A percentile compares a stretch with the other conserved stretches of the same genome.
These are phyloP conservation scores for Diaporthe aspalathi DNA, from an alignment of 2,329 filamentous ascomycete species.

Conservation along the genomic window DNA sequence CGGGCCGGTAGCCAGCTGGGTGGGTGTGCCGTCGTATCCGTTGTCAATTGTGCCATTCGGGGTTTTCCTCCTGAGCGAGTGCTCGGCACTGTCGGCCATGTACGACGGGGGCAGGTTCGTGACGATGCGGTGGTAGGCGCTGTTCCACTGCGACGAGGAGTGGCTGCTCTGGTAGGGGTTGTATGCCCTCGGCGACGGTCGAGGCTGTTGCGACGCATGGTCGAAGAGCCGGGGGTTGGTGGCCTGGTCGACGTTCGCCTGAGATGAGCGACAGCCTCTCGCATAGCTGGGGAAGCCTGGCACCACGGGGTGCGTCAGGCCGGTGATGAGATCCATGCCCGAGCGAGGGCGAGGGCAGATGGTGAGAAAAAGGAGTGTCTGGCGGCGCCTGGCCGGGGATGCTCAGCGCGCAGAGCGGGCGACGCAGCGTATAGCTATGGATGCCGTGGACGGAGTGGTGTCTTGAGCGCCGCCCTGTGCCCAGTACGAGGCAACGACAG, in stretches of 20 bases:
- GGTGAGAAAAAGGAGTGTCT: constrained; percentile 9
- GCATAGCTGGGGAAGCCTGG: constrained; percentile 29
- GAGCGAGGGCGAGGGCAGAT: constrained; percentile 6
- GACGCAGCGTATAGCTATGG: too few species aligned
- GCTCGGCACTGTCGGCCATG: constrained; percentile 63
- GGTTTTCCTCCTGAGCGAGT: constrained; percentile 90
- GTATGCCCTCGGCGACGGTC: constrained; percentile 40
- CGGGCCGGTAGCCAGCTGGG: constrained; percentile 77
- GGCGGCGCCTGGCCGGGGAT: constrained; percentile 7
- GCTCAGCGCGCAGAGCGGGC: neutral
- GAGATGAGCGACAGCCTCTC: constrained; percentile 23
- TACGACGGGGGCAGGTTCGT: constrained; percentile 37
- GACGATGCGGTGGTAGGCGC: constrained; percentile 31
- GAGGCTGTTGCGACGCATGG: constrained; percentile 30
- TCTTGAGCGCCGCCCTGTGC: constrained; percentile 31
- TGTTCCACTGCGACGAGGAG: constrained; percentile 41
- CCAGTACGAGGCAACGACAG: constrained; percentile 27
- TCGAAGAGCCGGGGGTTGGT: constrained; percentile 33
- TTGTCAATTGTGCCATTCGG: constrained; percentile 93
- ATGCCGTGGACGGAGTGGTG: neutral
- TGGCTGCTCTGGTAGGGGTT: constrained; percentile 48
- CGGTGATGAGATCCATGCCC: constrained; percentile 37
- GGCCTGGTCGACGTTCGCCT: constrained; percentile 1
- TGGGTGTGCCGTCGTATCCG: constrained; percentile 87
- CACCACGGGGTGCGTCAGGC: constrained; percentile 35